Evolutionary conservation across 2,329 filamentous ascomycete genomes (phyloP), one percentile per base, ranked within the genome.

Genomic region (Aureobasidium sp.): DNA sequence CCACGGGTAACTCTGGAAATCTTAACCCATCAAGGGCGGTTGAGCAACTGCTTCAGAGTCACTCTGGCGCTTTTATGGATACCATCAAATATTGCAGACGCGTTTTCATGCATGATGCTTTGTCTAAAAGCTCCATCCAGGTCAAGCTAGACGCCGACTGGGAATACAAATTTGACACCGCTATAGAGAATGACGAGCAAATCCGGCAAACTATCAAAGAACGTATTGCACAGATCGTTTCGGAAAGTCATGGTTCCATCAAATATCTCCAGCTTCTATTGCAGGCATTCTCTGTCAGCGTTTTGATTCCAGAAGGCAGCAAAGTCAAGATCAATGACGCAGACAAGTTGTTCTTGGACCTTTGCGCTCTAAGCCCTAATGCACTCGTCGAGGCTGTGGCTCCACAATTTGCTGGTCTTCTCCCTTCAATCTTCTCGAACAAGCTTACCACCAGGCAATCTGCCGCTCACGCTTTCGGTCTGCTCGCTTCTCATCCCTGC

Each of bases 141-240:
- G 66, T 77, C 21, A 76, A 79, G 8, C 67, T 89, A 21, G 85
- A 91, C 60, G 82, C 85, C 40, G 87, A 91, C 57, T 97, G 93
- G 93, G 86, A 90, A 64, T 77, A 84, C 40, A 85, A 86, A 59
- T 74, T 97, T 2, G 86, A 90, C 59, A 80, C 83, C 1, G 76
- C 85, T 6, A 75, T 93, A 25, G 78, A 82, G 35, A 86, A 84
- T 4, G 86, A 91, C 62, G 76, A 85, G 55, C 71, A 76, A 40
- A 81, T 81, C 10, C 78, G 88, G 35, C 68, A 76, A 22, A 75
- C 76, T 5, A 75, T 90, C 53, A 78, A 76, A 52, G 62, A 64
- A 0, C 81, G 84, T 57, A 63, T 86, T 55, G 62, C 69, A 52
- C 37, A 59, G 17, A 38, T 68, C 6, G 57, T 63, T 17, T 57